These are phyloP conservation scores for Wickerhamomyces silvicola DNA, from an alignment of 805 yeast genomes.

Conservation along the genomic window DNA sequence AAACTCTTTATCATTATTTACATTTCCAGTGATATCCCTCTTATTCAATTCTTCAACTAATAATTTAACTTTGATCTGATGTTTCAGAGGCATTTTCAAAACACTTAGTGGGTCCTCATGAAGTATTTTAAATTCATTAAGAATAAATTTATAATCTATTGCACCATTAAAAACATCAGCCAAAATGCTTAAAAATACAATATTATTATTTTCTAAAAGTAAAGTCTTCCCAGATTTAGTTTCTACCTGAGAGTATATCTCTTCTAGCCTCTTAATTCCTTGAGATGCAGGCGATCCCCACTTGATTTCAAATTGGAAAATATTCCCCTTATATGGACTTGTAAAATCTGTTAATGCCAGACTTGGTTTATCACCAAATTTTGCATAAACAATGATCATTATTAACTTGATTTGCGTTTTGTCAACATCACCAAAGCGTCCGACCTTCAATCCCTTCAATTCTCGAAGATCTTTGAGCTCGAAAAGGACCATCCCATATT, in stretches of 20 bases:
- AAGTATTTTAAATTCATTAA: slow-evolving; percentile 2
- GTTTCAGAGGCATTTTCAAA: background rate
- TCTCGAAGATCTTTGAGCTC: slow-evolving; percentile 1
- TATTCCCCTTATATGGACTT: background rate
- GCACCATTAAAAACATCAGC: slow-evolving; percentile 4
- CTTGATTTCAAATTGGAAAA: background rate
- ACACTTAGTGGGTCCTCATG: slow-evolving; percentile 1
- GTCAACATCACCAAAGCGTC: background rate
- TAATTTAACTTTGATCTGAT: background rate
- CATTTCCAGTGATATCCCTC: background rate
- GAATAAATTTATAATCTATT: background rate
- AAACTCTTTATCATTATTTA: background rate
- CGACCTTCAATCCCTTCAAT: background rate
- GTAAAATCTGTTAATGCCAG: slow-evolving; percentile 10
- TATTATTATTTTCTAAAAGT: background rate
- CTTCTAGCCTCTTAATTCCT: background rate
- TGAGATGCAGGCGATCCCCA: background rate
- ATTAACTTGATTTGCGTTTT: background rate
- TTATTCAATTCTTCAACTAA: background rate
- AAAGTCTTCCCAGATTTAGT: background rate
- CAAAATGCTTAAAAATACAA: slow-evolving; percentile 1
- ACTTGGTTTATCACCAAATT: background rate
- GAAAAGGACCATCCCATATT: too few relatives aligned
- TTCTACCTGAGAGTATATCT: background rate
- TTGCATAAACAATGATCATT: background rate